Percentiles rank a stretch among this genome's conserved stretches.
Evolutionary conservation across 2,329 filamentous ascomycete species (phyloP).

Genomic region (Monosporascus ibericus): DNA sequence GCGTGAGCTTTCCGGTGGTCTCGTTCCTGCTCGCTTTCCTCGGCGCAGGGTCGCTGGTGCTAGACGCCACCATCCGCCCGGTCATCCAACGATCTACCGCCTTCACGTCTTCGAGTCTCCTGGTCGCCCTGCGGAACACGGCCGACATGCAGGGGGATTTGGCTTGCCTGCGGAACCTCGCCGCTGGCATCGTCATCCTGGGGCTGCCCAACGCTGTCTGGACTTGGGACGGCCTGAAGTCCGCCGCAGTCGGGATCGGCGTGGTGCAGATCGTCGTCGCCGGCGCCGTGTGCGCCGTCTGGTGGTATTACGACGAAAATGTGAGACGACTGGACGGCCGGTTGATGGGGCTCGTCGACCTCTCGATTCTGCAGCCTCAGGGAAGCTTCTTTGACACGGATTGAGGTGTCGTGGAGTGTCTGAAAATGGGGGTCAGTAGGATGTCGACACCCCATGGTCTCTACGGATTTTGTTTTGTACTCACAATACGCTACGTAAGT

Average conservation of each 20-base stretch:
- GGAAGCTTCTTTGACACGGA: conserved; percentile 42
- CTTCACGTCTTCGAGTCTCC: conserved; percentile 42
- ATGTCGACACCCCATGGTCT: too few species aligned
- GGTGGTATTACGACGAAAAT: conserved; percentile 36
- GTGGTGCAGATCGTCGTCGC: conserved; percentile 36
- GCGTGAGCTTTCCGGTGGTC: conserved; percentile 32
- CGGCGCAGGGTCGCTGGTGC: conserved; percentile 33
- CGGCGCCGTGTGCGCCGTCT: conserved; percentile 25
- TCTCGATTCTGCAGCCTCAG: conserved; percentile 35
- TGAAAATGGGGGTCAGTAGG: too few species aligned
- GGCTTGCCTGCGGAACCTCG: conserved; percentile 32
- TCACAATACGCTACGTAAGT: too few species aligned
- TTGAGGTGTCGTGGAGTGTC: conserved; percentile 1
- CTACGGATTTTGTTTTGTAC: too few species aligned
- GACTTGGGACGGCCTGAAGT: conserved; percentile 29
- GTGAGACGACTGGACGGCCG: conserved; percentile 38
- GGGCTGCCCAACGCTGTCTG: conserved; percentile 33
- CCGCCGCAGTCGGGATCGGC: conserved; percentile 34
- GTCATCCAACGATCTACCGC: conserved; percentile 41
- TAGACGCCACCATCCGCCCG: conserved; percentile 36
- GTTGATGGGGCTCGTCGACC: conserved; percentile 41
- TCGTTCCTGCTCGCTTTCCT: conserved; percentile 42
- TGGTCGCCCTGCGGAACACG: conserved; percentile 38
- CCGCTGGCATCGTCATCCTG: conserved; percentile 37
- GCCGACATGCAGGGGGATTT: conserved; percentile 43